phyloP scores from a whole-genome alignment of 1,284 basidiomycete genomes.

The Phenoliferia sp. region DNA sequence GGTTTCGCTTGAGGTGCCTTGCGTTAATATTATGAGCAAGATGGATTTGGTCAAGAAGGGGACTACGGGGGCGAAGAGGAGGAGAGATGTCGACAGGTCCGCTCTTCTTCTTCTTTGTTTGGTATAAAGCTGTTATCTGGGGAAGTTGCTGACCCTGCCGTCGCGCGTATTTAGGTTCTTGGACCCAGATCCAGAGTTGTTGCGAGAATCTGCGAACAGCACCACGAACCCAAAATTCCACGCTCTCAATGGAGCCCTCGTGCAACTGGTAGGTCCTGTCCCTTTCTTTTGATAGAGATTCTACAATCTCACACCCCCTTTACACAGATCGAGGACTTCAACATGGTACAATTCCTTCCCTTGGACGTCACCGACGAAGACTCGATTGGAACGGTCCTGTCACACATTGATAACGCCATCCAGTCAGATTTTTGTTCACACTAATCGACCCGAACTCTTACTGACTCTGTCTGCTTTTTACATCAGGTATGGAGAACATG shows the following conservation, averaged over 20 bases:
- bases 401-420: conserved; percentile 79
- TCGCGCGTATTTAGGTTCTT: conserved; percentile 64
- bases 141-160: background rate
- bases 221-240: conserved; percentile 82
- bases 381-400: conserved; percentile 81
- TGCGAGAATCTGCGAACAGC: conserved; percentile 63
- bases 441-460: too few species aligned
- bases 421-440: conserved; percentile 26
- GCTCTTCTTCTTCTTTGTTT: background rate
- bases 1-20: conserved; percentile 94
- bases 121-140: background rate
- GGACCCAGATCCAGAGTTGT: conserved; percentile 90
- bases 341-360: conserved; percentile 93
- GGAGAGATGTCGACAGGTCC: conserved; percentile 67
- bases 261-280: conserved; percentile 66
- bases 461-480: background rate
- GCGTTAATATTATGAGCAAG: conserved; percentile 97
- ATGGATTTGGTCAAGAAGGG: conserved; percentile 88
- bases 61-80: conserved; percentile 59
- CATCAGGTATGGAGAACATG: conserved; percentile 28
- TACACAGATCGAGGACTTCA: conserved; percentile 90
- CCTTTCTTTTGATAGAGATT: conserved; percentile 1
- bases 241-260: conserved; percentile 87
- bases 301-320: conserved; percentile 4
- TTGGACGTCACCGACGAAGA: conserved; percentile 87